Conservation (phyloP, 202 grass and related monocot species). For the Elaeis oleifera region DNA sequence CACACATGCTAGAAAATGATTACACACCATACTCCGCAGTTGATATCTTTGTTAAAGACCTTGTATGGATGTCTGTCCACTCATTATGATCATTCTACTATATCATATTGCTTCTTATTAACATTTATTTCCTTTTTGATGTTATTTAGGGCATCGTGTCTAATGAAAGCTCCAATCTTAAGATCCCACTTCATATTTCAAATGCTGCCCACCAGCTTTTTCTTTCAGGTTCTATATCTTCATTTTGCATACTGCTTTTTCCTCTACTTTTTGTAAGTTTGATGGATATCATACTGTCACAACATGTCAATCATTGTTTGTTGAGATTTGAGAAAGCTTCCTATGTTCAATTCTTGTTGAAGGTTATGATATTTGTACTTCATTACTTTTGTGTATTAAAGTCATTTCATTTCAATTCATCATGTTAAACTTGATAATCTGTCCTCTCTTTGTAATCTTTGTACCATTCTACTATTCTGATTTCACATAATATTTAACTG, state of each 20-base stretch:
- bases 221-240: conserved; percentile 49
- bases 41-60: conserved; percentile 98
- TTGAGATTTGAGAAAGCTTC: neutral
- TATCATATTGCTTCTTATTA: conserved; percentile 13
- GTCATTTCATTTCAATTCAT: too few relatives aligned
- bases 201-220: conserved; percentile 83
- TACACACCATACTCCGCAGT: conserved; percentile 94
- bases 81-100: conserved; percentile 19
- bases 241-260: conserved; percentile 19
- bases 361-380: too few relatives aligned
- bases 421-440: too few relatives aligned
- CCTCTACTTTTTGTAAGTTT: too few relatives aligned
- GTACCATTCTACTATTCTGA: too few relatives aligned
- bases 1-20: conserved; percentile 92
- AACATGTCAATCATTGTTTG: neutral
- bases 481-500: too few relatives aligned
- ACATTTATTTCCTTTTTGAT: conserved; percentile 12
- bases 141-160: conserved; percentile 77
- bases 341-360: too few relatives aligned
- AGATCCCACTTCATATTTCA: conserved; percentile 75
- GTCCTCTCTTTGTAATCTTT: too few relatives aligned
- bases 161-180: conserved; percentile 67
- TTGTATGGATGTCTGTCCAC: conserved; percentile 43
- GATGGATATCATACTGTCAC: too few relatives aligned
- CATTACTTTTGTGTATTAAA: too few relatives aligned